These are phyloP conservation scores for Oryza brachyantha DNA, from an alignment of 176 grass and related monocot genomes.

Conservation along the genomic window DNA sequence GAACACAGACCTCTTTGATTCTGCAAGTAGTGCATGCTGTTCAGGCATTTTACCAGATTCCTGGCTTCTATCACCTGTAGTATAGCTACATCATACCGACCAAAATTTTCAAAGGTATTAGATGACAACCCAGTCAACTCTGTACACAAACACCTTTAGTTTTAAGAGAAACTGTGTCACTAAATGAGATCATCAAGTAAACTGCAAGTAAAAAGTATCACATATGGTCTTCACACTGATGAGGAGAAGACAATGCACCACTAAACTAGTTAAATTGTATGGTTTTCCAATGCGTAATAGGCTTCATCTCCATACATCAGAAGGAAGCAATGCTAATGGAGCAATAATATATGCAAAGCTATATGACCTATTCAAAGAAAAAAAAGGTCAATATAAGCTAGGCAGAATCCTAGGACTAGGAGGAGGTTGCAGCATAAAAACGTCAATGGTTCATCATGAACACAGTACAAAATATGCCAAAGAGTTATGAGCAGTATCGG, in stretches of 20 bases:
- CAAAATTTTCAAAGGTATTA: background rate
- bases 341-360: background rate
- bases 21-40: conserved; percentile 51
- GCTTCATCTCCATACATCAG: background rate
- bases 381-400: conserved; percentile 11
- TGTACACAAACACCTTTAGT: background rate
- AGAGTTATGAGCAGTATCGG: background rate
- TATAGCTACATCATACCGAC: conserved; percentile 51
- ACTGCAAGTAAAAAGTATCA: conserved; percentile 1
- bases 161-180: background rate
- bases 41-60: conserved; percentile 55
- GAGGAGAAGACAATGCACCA: background rate
- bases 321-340: background rate
- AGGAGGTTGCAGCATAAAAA: background rate
- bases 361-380: background rate
- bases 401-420: background rate
- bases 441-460: background rate
- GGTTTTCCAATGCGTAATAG: background rate
- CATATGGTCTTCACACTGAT: background rate
- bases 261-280: background rate
- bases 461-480: background rate
- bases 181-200: background rate
- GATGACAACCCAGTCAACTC: conserved; percentile 11
- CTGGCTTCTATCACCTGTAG: conserved; percentile 38
- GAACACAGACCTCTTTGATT: conserved; percentile 61